Base-by-base conservation (phyloP, 2,329 filamentous ascomycete species). In the Sphaerulina musiva region DNA sequence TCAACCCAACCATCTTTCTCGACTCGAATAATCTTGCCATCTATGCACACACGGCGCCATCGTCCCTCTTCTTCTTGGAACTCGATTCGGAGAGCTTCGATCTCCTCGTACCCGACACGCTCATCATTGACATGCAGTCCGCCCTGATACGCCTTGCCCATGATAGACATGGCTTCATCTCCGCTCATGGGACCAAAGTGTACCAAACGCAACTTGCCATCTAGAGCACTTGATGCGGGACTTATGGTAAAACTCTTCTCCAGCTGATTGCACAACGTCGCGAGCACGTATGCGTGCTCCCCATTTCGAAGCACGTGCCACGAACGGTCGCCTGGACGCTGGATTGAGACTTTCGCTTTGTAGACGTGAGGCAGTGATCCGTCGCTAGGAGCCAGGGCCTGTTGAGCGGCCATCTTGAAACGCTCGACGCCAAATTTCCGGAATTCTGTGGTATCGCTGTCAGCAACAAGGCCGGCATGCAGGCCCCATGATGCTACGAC, bases 401-500 rank as follows among this genome's bases (percentile, higher is more conserved):
- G 84, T 49, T 83, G 79, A 0, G 89, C 91, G 0, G 89, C 90
- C 81, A 95, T 89, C 53, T 84, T 80, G 72, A 97, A 97, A 17
- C 92, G 80, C 67, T 86, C 81, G 32, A 78, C 77, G 10, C 92
- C 92, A 65, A 86, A 84, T 61, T 82, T 80, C 58, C 92, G 85
- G 70, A 92, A 92, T 60, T 83, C 85, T 0, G 81, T 76, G 0
- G 91, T 95, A 70, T 97, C 92, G 70, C 87, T 93, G 73, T 96
- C 90, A 63, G 88, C 90, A 20, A 97, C 89, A 3, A 97, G 78
- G 41, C 85, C 84, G 31, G 91, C 88, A 66, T 97, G 92, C 65
- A 97, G 83, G 17, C 87, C 92, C 80, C 95, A 95, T 69, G 87
- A 93, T 43, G 85, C 85, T 1, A 97, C 91, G 20, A 96, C 89